Conservation (phyloP, 768 basidiomycete genomes). For the Collybia sordida region DNA sequence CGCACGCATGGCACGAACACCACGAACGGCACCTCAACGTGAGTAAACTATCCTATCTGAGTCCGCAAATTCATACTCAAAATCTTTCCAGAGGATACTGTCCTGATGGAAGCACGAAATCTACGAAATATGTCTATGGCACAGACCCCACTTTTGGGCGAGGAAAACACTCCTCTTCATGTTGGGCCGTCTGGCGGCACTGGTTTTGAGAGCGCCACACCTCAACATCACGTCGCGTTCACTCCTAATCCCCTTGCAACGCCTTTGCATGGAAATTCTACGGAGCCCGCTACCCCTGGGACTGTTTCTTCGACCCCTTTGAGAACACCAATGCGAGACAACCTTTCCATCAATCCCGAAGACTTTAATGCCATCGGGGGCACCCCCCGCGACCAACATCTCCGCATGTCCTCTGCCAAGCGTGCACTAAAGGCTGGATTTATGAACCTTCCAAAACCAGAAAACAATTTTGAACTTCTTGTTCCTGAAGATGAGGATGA, state of each 20-base stretch:
- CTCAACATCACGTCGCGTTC: slow-evolving; percentile 85
- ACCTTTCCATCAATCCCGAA: slow-evolving; percentile 83
- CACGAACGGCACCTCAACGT: slow-evolving; percentile 93
- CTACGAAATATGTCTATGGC: slow-evolving; percentile 89
- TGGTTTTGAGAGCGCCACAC: slow-evolving; percentile 94
- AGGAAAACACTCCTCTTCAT: slow-evolving; percentile 96
- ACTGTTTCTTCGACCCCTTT: slow-evolving; percentile 72
- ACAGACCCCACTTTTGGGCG: slow-evolving; percentile 93
- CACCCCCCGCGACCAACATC: slow-evolving; percentile 77
- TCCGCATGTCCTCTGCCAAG: slow-evolving; percentile 64
- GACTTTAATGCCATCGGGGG: slow-evolving; percentile 53
- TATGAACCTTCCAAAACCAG: slow-evolving; percentile 81
- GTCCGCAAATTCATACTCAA: slow-evolving; percentile 5
- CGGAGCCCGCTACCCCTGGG: slow-evolving; percentile 56
- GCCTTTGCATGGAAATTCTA: slow-evolving; percentile 53
- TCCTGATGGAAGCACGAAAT: slow-evolving; percentile 94
- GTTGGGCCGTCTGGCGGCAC: slow-evolving; percentile 71
- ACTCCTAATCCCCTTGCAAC: slow-evolving; percentile 97
- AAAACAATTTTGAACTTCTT: slow-evolving; percentile 96
- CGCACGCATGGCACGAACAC: slow-evolving; percentile 91
- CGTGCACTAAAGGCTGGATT: slow-evolving; percentile 81
- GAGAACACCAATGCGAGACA: slow-evolving; percentile 94
- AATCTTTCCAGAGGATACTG: slow-evolving; percentile 78
- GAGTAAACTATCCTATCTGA: slow-evolving; percentile 30
- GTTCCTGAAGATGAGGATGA: slow-evolving; percentile 88